Conservation (phyloP, 129 eudicot genomes). For the Helianthus annuus region DNA sequence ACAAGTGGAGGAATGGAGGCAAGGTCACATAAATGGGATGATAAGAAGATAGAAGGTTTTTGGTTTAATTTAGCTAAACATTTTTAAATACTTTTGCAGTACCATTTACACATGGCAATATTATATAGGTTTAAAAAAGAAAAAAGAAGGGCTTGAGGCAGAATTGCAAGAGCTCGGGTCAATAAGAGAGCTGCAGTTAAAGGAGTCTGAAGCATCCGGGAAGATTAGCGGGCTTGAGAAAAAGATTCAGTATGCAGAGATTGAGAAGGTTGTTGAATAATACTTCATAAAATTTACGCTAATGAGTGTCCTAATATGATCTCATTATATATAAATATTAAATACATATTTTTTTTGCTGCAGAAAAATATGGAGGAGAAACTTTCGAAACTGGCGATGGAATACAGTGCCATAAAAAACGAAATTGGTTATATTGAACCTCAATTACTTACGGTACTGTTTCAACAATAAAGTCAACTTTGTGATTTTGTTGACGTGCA, state of each 20-base stretch:
- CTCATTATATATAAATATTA: not conserved
- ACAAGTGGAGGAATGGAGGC: conserved; percentile 99
- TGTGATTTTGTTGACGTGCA: conserved; percentile 10
- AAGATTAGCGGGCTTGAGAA: conserved; percentile 96
- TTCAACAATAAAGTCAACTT: conserved; percentile 7
- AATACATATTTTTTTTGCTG: conserved; percentile 18
- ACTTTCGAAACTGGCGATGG: conserved; percentile 62
- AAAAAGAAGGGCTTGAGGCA: conserved; percentile 77
- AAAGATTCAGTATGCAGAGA: conserved; percentile 95
- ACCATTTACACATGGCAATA: not conserved
- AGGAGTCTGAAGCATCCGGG: conserved; percentile 96
- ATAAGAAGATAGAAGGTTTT: conserved; percentile 82
- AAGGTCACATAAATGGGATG: conserved; percentile 97
- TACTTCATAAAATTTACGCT: not conserved
- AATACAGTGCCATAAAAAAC: conserved; percentile 59
- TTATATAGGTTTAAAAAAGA: conserved; percentile 83
- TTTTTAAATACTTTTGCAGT: conserved; percentile 3
- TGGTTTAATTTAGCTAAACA: conserved; percentile 3
- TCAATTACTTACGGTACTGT: conserved; percentile 65
- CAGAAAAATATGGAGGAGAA: conserved; percentile 93
- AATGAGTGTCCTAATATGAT: conserved; percentile 10
- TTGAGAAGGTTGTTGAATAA: conserved; percentile 68
- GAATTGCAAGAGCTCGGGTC: conserved; percentile 89
- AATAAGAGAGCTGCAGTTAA: conserved; percentile 87
- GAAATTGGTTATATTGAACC: conserved; percentile 71